These are phyloP conservation scores for Naganishia antarctica DNA, from an alignment of 768 basidiomycete species.

Conservation along the genomic window DNA sequence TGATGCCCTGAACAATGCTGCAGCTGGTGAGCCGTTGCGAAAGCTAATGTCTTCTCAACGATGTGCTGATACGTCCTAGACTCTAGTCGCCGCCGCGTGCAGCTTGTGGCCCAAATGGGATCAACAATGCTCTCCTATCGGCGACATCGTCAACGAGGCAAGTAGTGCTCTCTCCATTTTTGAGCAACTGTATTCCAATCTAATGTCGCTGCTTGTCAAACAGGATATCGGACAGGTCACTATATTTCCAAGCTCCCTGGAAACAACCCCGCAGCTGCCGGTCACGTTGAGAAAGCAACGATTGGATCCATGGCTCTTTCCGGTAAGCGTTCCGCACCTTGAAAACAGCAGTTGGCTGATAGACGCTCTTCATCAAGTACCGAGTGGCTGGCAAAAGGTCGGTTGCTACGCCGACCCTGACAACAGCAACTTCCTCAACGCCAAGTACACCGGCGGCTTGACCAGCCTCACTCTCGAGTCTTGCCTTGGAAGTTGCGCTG, in stretches of 20 bases:
- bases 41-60: too few species aligned
- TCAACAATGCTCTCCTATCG: conserved; percentile 7
- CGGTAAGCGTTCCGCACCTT: background rate
- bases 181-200: too few species aligned
- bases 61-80: too few species aligned
- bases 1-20: conserved; percentile 14
- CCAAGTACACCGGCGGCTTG: conserved; percentile 47
- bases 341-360: background rate
- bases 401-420: conserved; percentile 48
- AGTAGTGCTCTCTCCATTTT: background rate
- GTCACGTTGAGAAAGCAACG: conserved; percentile 3
- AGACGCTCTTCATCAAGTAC: conserved; percentile 30
- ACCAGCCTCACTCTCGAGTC: conserved; percentile 57
- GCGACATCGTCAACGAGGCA: conserved; percentile 11
- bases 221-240: conserved; percentile 18
- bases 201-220: background rate
- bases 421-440: conserved; percentile 41
- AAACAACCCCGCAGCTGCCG: conserved; percentile 36
- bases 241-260: conserved; percentile 37
- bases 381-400: conserved; percentile 38
- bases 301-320: conserved; percentile 5
- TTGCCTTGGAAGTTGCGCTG: conserved; percentile 61
- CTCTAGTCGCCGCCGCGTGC: conserved; percentile 6
- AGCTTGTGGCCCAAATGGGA: conserved; percentile 7
- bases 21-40: background rate